phyloP scores from a whole-genome alignment of 2,329 filamentous ascomycete species.

The Apiospora sp. region DNA sequence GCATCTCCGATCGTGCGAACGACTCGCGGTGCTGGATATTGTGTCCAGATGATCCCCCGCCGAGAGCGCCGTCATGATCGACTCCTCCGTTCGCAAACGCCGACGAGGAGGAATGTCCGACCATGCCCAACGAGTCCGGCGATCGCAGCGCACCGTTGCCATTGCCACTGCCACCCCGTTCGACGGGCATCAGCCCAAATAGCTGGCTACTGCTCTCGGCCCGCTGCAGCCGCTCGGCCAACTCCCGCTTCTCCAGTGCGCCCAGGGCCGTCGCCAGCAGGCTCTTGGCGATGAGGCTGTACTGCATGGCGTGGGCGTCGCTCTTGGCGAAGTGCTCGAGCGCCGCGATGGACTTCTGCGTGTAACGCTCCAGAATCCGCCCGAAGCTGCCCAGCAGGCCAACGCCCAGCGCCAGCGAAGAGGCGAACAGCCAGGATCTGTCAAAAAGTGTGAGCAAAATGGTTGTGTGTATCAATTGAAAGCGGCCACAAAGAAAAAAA shows the following conservation, averaged over 20 bases:
- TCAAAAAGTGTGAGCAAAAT: neutral
- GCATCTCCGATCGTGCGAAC: slow-evolving; percentile 18
- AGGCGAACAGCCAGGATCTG: slow-evolving; percentile 63
- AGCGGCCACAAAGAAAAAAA: neutral
- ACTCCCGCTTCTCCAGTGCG: slow-evolving; percentile 56
- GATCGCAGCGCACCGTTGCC: neutral
- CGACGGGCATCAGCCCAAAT: slow-evolving; percentile 56
- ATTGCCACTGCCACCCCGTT: neutral
- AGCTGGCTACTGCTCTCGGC: slow-evolving; percentile 60
- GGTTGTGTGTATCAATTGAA: neutral
- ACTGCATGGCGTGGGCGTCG: slow-evolving; percentile 60
- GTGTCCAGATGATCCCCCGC: neutral
- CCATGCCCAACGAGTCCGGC: neutral
- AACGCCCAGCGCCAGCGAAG: slow-evolving; percentile 59
- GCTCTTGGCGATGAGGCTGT: slow-evolving; percentile 61
- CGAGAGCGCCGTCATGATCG: neutral
- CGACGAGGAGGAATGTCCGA: neutral
- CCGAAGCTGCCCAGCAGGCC: slow-evolving; percentile 61
- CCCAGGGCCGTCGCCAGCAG: slow-evolving; percentile 55
- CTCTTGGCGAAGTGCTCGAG: slow-evolving; percentile 58
- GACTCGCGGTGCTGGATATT: slow-evolving; percentile 20
- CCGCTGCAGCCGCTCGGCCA: slow-evolving; percentile 54
- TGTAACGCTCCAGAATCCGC: slow-evolving; percentile 59
- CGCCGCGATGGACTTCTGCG: slow-evolving; percentile 54
- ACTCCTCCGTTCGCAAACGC: neutral